Evolutionary conservation across 257 asterid genomes (phyloP).

Genomic region (Solanum piurae): DNA sequence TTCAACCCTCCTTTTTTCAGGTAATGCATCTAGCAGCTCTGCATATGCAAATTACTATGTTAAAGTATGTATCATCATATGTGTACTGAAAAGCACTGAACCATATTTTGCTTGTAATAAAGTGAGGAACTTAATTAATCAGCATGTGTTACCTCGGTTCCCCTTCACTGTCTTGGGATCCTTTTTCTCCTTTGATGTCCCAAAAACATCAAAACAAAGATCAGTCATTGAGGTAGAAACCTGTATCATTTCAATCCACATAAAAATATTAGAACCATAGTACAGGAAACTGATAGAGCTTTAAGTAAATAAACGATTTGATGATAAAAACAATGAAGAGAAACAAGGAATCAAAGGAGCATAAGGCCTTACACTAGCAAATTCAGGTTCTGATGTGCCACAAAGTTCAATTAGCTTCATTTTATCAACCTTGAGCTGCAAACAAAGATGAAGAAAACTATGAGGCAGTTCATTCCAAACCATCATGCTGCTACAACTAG

Average conservation of each 20-base stretch:
- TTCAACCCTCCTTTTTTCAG: conserved; percentile 62
- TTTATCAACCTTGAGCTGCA: conserved; percentile 84
- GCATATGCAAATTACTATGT: conserved; percentile 1
- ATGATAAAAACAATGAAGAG: neutral
- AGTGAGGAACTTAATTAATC: neutral
- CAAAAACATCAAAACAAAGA: conserved; percentile 75
- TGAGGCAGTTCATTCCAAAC: neutral
- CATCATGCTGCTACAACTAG: neutral
- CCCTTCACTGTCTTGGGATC: conserved; percentile 69
- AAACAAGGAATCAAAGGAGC: neutral
- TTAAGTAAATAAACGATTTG: neutral
- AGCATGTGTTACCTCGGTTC: conserved; percentile 56
- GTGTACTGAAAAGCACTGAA: neutral
- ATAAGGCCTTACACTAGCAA: conserved; percentile 42
- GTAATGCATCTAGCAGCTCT: conserved; percentile 85
- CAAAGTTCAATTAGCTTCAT: conserved; percentile 71
- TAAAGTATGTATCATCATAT: neutral
- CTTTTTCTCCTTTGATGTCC: conserved; percentile 66
- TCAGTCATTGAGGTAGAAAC: conserved; percentile 78
- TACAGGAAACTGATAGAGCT: neutral
- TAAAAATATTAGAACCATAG: neutral
- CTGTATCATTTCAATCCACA: conserved; percentile 23
- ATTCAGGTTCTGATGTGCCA: conserved; percentile 87
- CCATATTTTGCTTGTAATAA: neutral
- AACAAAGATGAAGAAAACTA: neutral